Percentiles rank a stretch among this genome's conserved stretches.
Evolutionary conservation across 176 grass and related monocot species (phyloP).

Genomic region (Lolium rigidum): DNA sequence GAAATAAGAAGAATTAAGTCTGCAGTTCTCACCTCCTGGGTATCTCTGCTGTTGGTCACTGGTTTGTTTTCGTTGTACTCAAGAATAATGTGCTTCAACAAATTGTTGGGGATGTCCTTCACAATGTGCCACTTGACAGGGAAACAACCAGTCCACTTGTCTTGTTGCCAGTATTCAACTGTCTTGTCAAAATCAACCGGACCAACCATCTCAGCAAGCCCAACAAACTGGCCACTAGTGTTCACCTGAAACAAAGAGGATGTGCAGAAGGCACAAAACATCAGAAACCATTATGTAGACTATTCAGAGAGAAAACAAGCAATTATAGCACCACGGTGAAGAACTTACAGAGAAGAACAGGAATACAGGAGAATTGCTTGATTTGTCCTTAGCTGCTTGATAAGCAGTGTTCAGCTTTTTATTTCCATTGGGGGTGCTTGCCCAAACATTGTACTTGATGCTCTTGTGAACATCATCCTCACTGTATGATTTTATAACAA

Average conservation of each 20-base stretch:
- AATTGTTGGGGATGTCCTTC: conserved; percentile 92
- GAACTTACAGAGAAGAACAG: conserved; percentile 92
- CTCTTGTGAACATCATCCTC: conserved; percentile 97
- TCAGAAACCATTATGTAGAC: conserved; percentile 4
- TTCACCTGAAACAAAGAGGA: conserved; percentile 62
- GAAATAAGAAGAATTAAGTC: conserved; percentile 3
- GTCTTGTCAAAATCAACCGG: conserved; percentile 88
- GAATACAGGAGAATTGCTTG: conserved; percentile 63
- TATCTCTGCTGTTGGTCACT: conserved; percentile 91
- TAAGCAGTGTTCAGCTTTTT: conserved; percentile 88
- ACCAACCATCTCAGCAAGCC: conserved; percentile 79
- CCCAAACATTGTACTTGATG: conserved; percentile 91
- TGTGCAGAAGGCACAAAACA: conserved; percentile 15
- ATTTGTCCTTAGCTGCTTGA: conserved; percentile 74
- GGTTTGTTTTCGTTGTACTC: conserved; percentile 97
- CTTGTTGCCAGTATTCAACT: conserved; percentile 93
- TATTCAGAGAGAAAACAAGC: not conserved
- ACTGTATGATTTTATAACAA: conserved; percentile 93
- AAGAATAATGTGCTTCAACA: conserved; percentile 84
- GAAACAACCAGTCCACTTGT: conserved; percentile 94
- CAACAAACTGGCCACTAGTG: conserved; percentile 86
- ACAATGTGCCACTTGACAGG: conserved; percentile 96
- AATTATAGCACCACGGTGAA: not conserved
- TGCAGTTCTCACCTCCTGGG: conserved; percentile 73
- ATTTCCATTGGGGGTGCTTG: conserved; percentile 90